These are phyloP conservation scores for Endocalyx cinctus DNA, from an alignment of 2,329 filamentous ascomycete species.

Conservation along the genomic window DNA sequence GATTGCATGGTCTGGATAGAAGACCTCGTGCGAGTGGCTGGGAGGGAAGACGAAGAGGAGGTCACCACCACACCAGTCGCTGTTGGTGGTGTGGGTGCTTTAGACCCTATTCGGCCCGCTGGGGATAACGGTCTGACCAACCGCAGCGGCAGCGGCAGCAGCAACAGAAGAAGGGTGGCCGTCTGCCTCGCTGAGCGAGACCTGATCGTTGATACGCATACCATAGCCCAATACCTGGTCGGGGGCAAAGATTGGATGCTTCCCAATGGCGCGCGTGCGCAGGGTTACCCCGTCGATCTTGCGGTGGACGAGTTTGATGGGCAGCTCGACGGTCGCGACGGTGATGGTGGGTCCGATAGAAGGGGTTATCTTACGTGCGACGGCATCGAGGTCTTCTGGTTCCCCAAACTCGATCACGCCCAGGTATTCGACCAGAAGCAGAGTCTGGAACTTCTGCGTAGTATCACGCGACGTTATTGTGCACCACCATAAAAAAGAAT, in stretches of 20 bases:
- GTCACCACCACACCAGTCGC: no score
- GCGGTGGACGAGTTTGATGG: conserved; percentile 8
- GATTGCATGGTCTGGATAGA: conserved; percentile 69
- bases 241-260: conserved; percentile 28
- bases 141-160: no score
- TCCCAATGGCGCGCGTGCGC: conserved; percentile 6
- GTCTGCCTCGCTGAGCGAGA: conserved; percentile 57
- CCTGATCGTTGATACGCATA: conserved; percentile 58
- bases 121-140: conserved; percentile 5
- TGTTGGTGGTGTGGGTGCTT: conserved; percentile 7
- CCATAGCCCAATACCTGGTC: conserved; percentile 54
- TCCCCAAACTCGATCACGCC: conserved; percentile 58
- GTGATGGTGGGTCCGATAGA: no score
- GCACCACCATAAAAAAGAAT: no score
- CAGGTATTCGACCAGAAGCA: conserved; percentile 48
- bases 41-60: conserved; percentile 5
- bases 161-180: conserved; percentile 38
- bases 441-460: conserved; percentile 21
- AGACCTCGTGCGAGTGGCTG: conserved; percentile 40
- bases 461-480: conserved; percentile 23
- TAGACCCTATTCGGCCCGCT: no score
- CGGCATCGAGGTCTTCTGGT: conserved; percentile 57
- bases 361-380: conserved; percentile 21
- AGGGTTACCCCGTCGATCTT: conserved; percentile 24
- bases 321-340: no score